Conservation (phyloP, 1,284 basidiomycete species). For the Coniferiporia weirii region DNA sequence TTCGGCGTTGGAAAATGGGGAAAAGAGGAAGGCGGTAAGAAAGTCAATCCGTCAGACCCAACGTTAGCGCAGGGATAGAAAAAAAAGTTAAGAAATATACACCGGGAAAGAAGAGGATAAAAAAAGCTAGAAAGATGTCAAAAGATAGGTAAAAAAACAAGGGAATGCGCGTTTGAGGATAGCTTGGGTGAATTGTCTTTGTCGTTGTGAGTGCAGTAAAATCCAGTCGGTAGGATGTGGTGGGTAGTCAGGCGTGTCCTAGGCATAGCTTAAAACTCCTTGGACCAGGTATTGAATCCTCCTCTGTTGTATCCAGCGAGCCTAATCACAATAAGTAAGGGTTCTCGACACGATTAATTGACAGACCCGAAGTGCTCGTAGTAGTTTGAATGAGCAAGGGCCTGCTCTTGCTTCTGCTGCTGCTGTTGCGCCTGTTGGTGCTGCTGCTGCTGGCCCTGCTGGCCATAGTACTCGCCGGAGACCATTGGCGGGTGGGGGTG, state of each 20-base stretch:
- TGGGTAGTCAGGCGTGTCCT: not conserved
- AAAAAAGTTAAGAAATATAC: not conserved
- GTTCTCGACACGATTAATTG: conserved; percentile 9
- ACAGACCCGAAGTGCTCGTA: conserved; percentile 16
- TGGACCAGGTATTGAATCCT: not conserved
- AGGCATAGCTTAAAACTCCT: conserved; percentile 1
- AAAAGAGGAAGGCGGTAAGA: not conserved
- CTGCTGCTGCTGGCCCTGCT: conserved; percentile 25
- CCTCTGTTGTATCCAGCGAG: not conserved
- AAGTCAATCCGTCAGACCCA: not conserved
- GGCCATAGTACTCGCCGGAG: conserved; percentile 23
- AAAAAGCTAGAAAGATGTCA: not conserved
- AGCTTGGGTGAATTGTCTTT: not conserved
- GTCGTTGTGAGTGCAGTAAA: conserved; percentile 1
- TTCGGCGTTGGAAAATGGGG: not conserved
- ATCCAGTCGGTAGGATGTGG: too few relatives aligned
- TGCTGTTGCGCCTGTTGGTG: conserved; percentile 22
- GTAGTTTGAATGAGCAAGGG: conserved; percentile 12
- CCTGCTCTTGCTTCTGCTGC: conserved; percentile 16
- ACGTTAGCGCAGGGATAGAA: not conserved
- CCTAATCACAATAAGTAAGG: conserved; percentile 11
- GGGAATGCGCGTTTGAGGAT: not conserved
- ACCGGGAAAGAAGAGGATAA: not conserved
- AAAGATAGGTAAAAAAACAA: not conserved
- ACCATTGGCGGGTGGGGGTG: conserved; percentile 39